A percentile compares a stretch with the other conserved stretches of the same genome.
Evolutionary conservation across 1,284 basidiomycete genomes (phyloP).

Genomic region (Phellopilus nigrolimitatus): DNA sequence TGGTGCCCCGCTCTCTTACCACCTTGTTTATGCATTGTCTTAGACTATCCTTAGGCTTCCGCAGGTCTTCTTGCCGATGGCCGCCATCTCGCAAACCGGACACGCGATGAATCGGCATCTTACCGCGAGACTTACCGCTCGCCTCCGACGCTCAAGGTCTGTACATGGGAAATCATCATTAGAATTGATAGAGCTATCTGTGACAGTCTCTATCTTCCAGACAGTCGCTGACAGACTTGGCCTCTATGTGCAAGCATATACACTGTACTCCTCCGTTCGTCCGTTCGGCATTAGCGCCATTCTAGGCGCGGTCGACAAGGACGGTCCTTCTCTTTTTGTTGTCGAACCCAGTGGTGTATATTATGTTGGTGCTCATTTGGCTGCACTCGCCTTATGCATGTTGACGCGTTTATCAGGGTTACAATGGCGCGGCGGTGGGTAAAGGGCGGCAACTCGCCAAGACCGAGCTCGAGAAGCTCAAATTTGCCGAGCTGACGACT

Average conservation of each 20-base stretch:
- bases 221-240: slow-evolving; percentile 81
- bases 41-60: slow-evolving; percentile 57
- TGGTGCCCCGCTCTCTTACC: slow-evolving; percentile 44
- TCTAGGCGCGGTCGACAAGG: slow-evolving; percentile 85
- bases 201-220: slow-evolving; percentile 36
- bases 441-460: slow-evolving; percentile 97
- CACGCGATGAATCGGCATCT: slow-evolving; percentile 79
- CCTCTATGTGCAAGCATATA: slow-evolving; percentile 92
- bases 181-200: slow-evolving; percentile 1
- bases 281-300: slow-evolving; percentile 96
- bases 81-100: slow-evolving; percentile 82
- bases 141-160: slow-evolving; percentile 78
- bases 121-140: slow-evolving; percentile 76
- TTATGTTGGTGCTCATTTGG: slow-evolving; percentile 52
- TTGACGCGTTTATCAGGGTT: slow-evolving; percentile 53
- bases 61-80: slow-evolving; percentile 95
- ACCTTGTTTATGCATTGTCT: background rate
- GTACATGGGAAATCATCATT: slow-evolving; percentile 24
- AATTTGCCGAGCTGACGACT: slow-evolving; percentile 71
- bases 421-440: slow-evolving; percentile 90
- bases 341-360: slow-evolving; percentile 95
- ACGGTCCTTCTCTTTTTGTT: slow-evolving; percentile 84
- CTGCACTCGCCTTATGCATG: background rate
- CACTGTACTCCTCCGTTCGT: slow-evolving; percentile 95
- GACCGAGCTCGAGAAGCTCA: slow-evolving; percentile 97